Percentiles rank a stretch among this genome's conserved stretches.
These are phyloP conservation scores for Berberis thunbergii DNA, from an alignment of 164 flowering plant genomes.

Conservation along the genomic window DNA sequence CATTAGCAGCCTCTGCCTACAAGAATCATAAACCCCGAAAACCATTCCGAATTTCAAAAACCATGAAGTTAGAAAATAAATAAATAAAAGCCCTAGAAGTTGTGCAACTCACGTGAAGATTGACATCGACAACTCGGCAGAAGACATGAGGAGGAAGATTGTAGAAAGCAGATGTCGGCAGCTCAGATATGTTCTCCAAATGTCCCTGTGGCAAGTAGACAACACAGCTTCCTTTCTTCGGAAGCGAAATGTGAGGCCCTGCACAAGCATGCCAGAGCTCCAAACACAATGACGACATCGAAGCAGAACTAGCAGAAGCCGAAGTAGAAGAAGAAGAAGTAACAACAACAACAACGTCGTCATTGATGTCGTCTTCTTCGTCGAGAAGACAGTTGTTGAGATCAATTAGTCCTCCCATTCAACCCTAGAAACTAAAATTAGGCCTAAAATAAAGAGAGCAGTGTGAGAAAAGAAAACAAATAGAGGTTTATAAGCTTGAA, in stretches of 20 bases:
- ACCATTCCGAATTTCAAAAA: background rate
- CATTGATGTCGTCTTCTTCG: conserved; percentile 24
- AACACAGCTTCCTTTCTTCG: conserved; percentile 70
- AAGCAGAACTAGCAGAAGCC: conserved; percentile 9
- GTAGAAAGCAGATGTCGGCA: conserved; percentile 18
- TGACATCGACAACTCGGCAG: conserved; percentile 85
- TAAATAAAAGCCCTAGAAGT: conserved; percentile 2
- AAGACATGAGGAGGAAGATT: conserved; percentile 74
- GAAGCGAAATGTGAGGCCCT: conserved; percentile 75
- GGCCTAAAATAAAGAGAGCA: background rate
- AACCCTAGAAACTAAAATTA: conserved; percentile 4
- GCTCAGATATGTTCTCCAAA: conserved; percentile 48
- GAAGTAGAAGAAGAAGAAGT: conserved; percentile 17
- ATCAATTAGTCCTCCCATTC: conserved; percentile 61
- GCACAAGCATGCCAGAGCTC: conserved; percentile 99
- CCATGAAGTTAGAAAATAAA: background rate
- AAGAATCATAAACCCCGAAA: conserved; percentile 3
- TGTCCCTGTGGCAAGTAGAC: conserved; percentile 96
- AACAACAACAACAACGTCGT: conserved; percentile 10
- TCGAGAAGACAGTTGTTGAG: conserved; percentile 55
- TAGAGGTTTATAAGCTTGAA: too few species aligned
- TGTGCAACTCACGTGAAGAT: conserved; percentile 56
- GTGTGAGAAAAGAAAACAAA: too few species aligned
- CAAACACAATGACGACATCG: conserved; percentile 34
- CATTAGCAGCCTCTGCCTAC: conserved; percentile 73